Conservation (phyloP, 345 rosid species). For the Jatropha curcas region DNA sequence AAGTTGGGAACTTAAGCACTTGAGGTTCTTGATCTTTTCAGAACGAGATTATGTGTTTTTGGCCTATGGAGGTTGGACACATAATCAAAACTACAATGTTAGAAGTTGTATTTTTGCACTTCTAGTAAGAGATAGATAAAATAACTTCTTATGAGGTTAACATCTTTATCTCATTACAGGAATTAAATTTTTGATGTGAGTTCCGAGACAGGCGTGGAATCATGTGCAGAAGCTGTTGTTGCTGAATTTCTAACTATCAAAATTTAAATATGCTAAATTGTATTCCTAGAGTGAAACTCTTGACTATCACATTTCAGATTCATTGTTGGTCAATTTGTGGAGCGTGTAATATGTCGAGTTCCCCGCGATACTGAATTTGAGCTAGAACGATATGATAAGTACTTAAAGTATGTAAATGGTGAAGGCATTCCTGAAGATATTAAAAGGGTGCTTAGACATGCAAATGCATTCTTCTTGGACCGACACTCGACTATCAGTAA, state of each 20-base stretch:
- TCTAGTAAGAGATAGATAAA: no score
- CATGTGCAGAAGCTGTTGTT: no score
- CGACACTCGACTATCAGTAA: constrained; percentile 11
- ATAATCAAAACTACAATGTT: constrained; percentile 6
- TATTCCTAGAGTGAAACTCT: background rate
- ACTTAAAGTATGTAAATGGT: constrained; percentile 31
- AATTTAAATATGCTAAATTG: no score
- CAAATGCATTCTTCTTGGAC: constrained; percentile 33
- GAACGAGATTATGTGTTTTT: constrained; percentile 15
- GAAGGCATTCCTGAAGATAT: background rate
- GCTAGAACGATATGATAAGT: constrained; percentile 16
- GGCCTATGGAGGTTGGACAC: constrained; percentile 13
- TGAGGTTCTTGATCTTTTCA: constrained; percentile 30
- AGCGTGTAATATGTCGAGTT: constrained; percentile 28
- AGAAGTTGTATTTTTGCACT: no score
- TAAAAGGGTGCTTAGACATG: constrained; percentile 1
- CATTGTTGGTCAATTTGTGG: constrained; percentile 18
- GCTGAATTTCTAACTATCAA: no score
- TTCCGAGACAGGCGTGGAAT: no score
- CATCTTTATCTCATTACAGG: no score
- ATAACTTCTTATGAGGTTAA: no score
- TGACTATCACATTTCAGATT: constrained; percentile 21
- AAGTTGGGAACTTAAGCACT: constrained; percentile 28
- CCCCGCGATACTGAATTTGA: constrained; percentile 21
- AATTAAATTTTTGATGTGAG: no score